These are phyloP conservation scores for Digitaria exilis DNA, from an alignment of 202 grass and related monocot genomes.

Conservation along the genomic window DNA sequence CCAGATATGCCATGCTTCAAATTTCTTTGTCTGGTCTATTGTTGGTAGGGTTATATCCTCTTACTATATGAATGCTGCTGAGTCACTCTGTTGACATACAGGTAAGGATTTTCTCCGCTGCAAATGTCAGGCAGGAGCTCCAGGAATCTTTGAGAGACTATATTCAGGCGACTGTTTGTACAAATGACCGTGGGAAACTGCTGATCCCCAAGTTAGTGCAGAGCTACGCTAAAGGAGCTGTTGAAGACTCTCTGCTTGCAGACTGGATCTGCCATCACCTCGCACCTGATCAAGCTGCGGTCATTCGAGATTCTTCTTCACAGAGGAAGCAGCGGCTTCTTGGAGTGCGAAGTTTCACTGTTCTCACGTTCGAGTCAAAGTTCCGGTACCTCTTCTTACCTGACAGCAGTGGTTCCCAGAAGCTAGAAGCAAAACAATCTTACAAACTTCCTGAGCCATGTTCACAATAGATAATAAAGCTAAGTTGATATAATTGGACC, in stretches of 20 bases:
- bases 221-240: constrained; percentile 73
- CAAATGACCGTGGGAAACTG: constrained; percentile 82
- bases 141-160: constrained; percentile 85
- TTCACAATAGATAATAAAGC: constrained; percentile 1
- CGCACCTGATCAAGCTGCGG: constrained; percentile 66
- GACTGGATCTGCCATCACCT: constrained; percentile 96
- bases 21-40: neutral
- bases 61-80: neutral
- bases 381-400: constrained; percentile 92
- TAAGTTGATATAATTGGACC: neutral
- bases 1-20: neutral
- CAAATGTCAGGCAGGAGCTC: constrained; percentile 72
- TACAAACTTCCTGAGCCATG: constrained; percentile 28
- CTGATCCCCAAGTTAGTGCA: constrained; percentile 89
- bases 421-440: constrained; percentile 32
- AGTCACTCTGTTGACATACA: constrained; percentile 40
- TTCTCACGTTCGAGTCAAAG: constrained; percentile 69
- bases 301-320: constrained; percentile 63
- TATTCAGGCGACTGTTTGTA: constrained; percentile 75
- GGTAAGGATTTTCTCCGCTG: constrained; percentile 84
- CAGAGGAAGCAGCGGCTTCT: constrained; percentile 83
- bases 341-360: constrained; percentile 59
- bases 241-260: constrained; percentile 81
- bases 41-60: neutral
- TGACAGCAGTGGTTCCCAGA: constrained; percentile 47